These are phyloP conservation scores for Penicillium sp. DNA, from an alignment of 2,329 filamentous ascomycete genomes.

Conservation along the genomic window DNA sequence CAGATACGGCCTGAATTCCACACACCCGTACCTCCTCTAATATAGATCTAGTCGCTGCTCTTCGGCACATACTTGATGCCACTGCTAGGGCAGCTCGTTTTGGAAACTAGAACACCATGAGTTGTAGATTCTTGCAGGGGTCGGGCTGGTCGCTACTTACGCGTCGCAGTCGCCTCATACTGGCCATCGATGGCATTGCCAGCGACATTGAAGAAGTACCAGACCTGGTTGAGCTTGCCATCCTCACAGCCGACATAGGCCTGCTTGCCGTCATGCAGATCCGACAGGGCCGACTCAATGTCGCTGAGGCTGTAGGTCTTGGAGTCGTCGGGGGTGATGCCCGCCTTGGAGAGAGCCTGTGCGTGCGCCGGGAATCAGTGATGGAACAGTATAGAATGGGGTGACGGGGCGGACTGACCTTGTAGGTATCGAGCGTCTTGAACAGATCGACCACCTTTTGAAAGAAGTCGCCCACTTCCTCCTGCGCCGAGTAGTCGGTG, in stretches of 20 bases:
- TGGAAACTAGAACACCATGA: slow-evolving; percentile 20
- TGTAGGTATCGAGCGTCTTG: slow-evolving; percentile 55
- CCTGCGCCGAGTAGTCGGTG: slow-evolving; percentile 51
- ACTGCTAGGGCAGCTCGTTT: slow-evolving; percentile 59
- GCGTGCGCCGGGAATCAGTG: background rate
- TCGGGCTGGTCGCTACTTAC: slow-evolving; percentile 27
- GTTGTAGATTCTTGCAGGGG: background rate
- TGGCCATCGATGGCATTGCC: slow-evolving; percentile 60
- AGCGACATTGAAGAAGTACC: slow-evolving; percentile 53
- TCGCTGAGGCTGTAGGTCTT: slow-evolving; percentile 52
- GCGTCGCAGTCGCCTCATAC: slow-evolving; percentile 56
- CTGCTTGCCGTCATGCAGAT: slow-evolving; percentile 47
- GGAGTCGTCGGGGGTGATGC: slow-evolving; percentile 52
- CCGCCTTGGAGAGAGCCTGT: slow-evolving; percentile 53
- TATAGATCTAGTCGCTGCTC: slow-evolving; percentile 17
- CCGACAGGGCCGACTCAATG: slow-evolving; percentile 52
- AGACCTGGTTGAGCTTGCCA: slow-evolving; percentile 53
- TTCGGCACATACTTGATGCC: slow-evolving; percentile 67
- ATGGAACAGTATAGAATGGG: background rate
- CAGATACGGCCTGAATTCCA: too few relatives aligned
- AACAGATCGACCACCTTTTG: slow-evolving; percentile 55
- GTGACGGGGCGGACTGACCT: slow-evolving; percentile 30
- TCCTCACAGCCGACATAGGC: slow-evolving; percentile 53
- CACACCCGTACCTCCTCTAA: background rate
- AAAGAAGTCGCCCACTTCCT: slow-evolving; percentile 60